Conservation (phyloP, 1,139 yeast species). For the Kodamaea sp. region DNA sequence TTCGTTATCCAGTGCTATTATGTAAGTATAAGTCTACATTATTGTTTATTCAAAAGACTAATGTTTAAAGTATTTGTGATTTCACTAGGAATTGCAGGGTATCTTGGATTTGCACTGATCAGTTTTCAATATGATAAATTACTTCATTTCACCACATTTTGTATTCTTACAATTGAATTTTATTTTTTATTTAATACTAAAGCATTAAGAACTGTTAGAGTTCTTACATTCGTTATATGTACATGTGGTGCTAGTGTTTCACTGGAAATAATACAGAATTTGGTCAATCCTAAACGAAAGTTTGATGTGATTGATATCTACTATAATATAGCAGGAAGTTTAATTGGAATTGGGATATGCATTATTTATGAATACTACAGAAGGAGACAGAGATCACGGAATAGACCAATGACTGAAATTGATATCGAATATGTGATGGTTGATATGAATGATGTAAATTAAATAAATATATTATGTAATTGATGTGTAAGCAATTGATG, state of each 20-base stretch:
- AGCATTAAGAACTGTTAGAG: conserved; percentile 35
- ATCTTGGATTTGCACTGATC: conserved; percentile 52
- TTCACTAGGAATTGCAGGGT: conserved; percentile 29
- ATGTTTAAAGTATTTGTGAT: conserved; percentile 14
- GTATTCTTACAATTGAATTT: conserved; percentile 48
- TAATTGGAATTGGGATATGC: conserved; percentile 22
- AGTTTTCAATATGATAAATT: conserved; percentile 50
- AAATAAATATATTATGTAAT: too few species aligned
- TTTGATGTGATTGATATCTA: conserved; percentile 50
- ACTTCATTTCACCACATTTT: conserved; percentile 49
- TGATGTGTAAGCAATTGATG: too few species aligned
- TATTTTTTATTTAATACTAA: conserved; percentile 51
- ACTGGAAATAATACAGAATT: conserved; percentile 45
- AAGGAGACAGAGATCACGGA: too few species aligned
- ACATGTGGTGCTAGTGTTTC: conserved; percentile 44
- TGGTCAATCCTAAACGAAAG: conserved; percentile 42
- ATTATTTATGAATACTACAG: not conserved
- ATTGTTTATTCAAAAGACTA: conserved; percentile 1
- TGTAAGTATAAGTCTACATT: conserved; percentile 19
- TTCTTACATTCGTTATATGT: conserved; percentile 43
- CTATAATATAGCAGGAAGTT: conserved; percentile 39
- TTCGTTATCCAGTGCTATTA: conserved; percentile 23
- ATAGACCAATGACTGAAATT: too few species aligned
- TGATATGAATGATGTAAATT: too few species aligned
- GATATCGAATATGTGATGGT: too few species aligned